Percentiles rank a stretch among this genome's conserved stretches.
These are phyloP conservation scores for Cytospora piceae DNA, from an alignment of 2,329 filamentous ascomycete genomes.

Conservation along the genomic window DNA sequence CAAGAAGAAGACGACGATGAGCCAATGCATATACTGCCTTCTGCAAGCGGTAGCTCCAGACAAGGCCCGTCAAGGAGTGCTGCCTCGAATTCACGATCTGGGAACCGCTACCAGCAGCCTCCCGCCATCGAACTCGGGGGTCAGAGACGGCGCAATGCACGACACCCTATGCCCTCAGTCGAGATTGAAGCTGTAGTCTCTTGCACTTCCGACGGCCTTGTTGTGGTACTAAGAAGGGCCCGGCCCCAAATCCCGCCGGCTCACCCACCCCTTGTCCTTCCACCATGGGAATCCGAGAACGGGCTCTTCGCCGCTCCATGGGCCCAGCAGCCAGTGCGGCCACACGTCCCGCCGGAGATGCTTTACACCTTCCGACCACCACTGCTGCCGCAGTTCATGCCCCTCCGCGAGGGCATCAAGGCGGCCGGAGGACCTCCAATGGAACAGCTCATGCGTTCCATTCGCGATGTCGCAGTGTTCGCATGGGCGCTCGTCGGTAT, in stretches of 20 bases:
- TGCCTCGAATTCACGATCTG: conserved; percentile 34
- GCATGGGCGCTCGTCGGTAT: conserved; percentile 82
- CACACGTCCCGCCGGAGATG: conserved; percentile 47
- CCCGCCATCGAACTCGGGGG: conserved; percentile 3
- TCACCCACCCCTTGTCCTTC: conserved; percentile 49
- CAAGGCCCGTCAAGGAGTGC: conserved; percentile 13
- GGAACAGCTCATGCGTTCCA: conserved; percentile 74
- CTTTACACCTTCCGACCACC: conserved; percentile 50
- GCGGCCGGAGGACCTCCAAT: conserved; percentile 56
- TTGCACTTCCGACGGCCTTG: conserved; percentile 84
- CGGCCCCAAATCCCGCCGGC: conserved; percentile 68
- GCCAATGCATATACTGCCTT: conserved; percentile 20
- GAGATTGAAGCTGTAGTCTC: conserved; percentile 91
- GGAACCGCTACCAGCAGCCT: conserved; percentile 7
- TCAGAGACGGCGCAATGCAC: conserved; percentile 27
- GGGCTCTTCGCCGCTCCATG: conserved; percentile 81
- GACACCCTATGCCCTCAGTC: conserved; percentile 50
- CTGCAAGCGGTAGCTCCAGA: conserved; percentile 23
- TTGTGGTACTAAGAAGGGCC: conserved; percentile 77
- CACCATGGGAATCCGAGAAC: conserved; percentile 53
- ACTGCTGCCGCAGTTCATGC: conserved; percentile 50
- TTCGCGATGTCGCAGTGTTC: conserved; percentile 85
- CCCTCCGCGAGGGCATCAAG: conserved; percentile 48
- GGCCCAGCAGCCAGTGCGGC: conserved; percentile 68
- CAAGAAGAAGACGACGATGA: conserved; percentile 38